phyloP scores from a whole-genome alignment of 192 early-diverging fungal species.

The Martensiomyces pterosporus region DNA sequence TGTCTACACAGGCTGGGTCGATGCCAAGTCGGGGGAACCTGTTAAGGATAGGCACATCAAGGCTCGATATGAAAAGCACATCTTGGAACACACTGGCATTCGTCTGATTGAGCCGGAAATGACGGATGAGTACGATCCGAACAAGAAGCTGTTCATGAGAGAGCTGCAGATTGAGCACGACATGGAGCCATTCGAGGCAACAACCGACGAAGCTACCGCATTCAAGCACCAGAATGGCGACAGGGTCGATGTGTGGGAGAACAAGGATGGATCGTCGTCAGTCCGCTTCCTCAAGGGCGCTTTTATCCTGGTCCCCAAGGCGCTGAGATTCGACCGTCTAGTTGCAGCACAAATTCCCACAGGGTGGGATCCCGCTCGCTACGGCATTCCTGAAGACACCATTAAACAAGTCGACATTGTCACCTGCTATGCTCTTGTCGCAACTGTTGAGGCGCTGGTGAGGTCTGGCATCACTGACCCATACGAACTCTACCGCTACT shows the following conservation, averaged over 20 bases:
- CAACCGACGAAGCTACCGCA: slow-evolving; percentile 81
- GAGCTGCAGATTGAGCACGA: slow-evolving; percentile 87
- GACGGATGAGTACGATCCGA: slow-evolving; percentile 84
- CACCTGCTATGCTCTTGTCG: slow-evolving; percentile 75
- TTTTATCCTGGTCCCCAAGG: slow-evolving; percentile 85
- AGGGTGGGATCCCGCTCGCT: slow-evolving; percentile 82
- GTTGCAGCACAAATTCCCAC: slow-evolving; percentile 84
- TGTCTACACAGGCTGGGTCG: slow-evolving; percentile 88
- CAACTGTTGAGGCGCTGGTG: slow-evolving; percentile 82
- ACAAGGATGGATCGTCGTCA: slow-evolving; percentile 65
- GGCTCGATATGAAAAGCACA: slow-evolving; percentile 87
- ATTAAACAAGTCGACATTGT: slow-evolving; percentile 81
- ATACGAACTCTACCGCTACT: slow-evolving; percentile 91
- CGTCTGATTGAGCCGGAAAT: slow-evolving; percentile 88
- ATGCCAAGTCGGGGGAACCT: slow-evolving; percentile 79
- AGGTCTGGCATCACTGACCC: slow-evolving; percentile 85
- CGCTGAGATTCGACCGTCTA: slow-evolving; percentile 78
- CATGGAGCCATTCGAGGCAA: slow-evolving; percentile 81
- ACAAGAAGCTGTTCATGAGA: slow-evolving; percentile 80
- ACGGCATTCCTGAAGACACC: slow-evolving; percentile 86
- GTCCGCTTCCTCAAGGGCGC: slow-evolving; percentile 86
- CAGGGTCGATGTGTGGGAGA: slow-evolving; percentile 59
- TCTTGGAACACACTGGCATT: slow-evolving; percentile 88
- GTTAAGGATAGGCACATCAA: slow-evolving; percentile 87
- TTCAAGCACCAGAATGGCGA: slow-evolving; percentile 84